These are phyloP conservation scores for Metahyphopichia silvanorum DNA, from an alignment of 805 yeast species.

Conservation along the genomic window DNA sequence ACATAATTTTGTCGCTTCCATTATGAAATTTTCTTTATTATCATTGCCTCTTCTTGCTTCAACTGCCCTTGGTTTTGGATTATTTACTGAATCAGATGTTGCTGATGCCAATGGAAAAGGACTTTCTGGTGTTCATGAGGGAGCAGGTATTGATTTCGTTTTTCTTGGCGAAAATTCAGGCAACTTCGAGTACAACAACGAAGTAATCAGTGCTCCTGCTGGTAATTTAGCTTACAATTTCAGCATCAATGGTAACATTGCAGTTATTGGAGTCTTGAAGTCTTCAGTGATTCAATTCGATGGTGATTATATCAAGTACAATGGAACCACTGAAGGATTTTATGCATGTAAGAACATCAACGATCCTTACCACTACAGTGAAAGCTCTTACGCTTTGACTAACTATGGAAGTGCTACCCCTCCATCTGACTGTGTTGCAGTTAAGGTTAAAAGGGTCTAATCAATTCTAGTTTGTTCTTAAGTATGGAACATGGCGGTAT, in stretches of 20 bases:
- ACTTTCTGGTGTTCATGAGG: constrained; percentile 25
- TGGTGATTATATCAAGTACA: constrained; percentile 19
- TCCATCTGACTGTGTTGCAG: constrained; percentile 3
- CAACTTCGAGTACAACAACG: constrained; percentile 1
- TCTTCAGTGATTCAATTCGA: constrained; percentile 4
- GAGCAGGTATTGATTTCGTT: constrained; percentile 34
- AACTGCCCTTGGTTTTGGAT: not conserved
- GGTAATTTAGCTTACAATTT: not conserved
- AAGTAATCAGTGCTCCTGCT: not conserved
- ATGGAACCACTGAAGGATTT: constrained; percentile 26
- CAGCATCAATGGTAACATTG: not conserved
- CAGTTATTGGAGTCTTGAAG: not conserved
- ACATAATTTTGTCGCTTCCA: no score
- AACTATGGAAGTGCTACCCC: constrained; percentile 1
- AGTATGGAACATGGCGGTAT: no score
- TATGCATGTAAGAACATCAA: constrained; percentile 41
- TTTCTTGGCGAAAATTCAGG: constrained; percentile 10
- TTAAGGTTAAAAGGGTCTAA: constrained; percentile 2
- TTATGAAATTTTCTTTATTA: constrained; percentile 10
- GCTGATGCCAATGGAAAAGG: constrained; percentile 19
- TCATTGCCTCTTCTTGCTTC: not conserved
- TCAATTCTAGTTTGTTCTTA: no score
- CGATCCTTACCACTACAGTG: constrained; percentile 44
- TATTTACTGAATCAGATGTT: constrained; percentile 12
- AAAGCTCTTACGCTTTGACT: constrained; percentile 1